Evolutionary conservation across 768 basidiomycete genomes (phyloP).

Genomic region (Clitopilus hobsonii): DNA sequence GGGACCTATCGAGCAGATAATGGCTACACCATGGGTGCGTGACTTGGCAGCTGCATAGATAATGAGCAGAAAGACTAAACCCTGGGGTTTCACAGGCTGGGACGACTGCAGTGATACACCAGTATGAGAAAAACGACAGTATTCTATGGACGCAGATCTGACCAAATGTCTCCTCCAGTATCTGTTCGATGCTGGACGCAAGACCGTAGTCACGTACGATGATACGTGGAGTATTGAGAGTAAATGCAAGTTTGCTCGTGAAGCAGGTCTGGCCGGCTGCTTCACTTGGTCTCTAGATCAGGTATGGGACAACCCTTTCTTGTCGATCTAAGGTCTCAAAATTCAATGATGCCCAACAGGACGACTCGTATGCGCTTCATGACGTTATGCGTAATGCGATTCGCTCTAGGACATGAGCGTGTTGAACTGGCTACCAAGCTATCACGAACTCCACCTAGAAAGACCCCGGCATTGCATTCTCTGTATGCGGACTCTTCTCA

Average conservation of each 20-base stretch:
- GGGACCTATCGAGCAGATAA: conserved; percentile 38
- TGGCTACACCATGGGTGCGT: conserved; percentile 46
- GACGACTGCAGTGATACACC: conserved; percentile 69
- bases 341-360: too few species aligned
- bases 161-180: conserved; percentile 20
- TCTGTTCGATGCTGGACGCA: conserved; percentile 35
- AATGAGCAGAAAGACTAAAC: not conserved
- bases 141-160: conserved; percentile 3
- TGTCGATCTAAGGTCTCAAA: not conserved
- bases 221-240: conserved; percentile 40
- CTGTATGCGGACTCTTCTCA: too few species aligned
- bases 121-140: conserved; percentile 32
- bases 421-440: too few species aligned
- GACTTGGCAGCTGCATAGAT: not conserved
- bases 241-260: conserved; percentile 55
- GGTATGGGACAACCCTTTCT: conserved; percentile 24
- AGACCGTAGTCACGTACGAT: conserved; percentile 65
- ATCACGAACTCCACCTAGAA: too few species aligned
- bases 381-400: conserved; percentile 36
- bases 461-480: too few species aligned
- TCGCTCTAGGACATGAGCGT: too few species aligned
- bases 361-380: conserved; percentile 35
- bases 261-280: conserved; percentile 45
- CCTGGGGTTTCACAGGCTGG: conserved; percentile 46
- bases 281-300: conserved; percentile 60